Percentiles rank a stretch among this genome's conserved stretches.
phyloP scores from a whole-genome alignment of 179 eudicot genomes.

The Carnegiea gigantea region DNA sequence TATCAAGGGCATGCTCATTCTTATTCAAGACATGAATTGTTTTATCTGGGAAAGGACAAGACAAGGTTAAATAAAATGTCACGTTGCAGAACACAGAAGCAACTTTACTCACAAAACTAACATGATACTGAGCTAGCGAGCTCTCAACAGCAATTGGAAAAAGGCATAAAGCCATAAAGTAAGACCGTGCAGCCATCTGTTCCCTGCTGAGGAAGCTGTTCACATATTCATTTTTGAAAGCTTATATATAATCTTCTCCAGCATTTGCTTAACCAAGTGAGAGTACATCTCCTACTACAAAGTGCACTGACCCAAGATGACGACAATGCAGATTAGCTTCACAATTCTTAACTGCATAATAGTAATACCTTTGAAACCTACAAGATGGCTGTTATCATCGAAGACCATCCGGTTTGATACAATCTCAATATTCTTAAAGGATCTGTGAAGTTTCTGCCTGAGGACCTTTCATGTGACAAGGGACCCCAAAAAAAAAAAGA shows the following conservation, averaged over 20 bases:
- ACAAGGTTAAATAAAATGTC: background rate
- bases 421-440: conserved; percentile 72
- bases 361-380: conserved; percentile 70
- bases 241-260: background rate
- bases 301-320: conserved; percentile 4
- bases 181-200: background rate
- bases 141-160: background rate
- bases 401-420: conserved; percentile 92
- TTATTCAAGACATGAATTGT: conserved; percentile 87
- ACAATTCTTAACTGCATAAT: conserved; percentile 5
- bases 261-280: conserved; percentile 4
- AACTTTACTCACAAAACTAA: background rate
- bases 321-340: conserved; percentile 14
- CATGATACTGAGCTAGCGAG: background rate
- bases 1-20: conserved; percentile 94
- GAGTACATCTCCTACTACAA: background rate
- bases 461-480: conserved; percentile 54
- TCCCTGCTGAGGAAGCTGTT: background rate
- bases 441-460: conserved; percentile 70
- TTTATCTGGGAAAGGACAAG: conserved; percentile 54
- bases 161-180: background rate
- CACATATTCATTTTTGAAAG: background rate
- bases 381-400: conserved; percentile 57
- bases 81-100: background rate
- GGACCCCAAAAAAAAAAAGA: background rate